phyloP scores from a whole-genome alignment of 2,329 filamentous ascomycete species.

The Rugonectria rugulosa region DNA sequence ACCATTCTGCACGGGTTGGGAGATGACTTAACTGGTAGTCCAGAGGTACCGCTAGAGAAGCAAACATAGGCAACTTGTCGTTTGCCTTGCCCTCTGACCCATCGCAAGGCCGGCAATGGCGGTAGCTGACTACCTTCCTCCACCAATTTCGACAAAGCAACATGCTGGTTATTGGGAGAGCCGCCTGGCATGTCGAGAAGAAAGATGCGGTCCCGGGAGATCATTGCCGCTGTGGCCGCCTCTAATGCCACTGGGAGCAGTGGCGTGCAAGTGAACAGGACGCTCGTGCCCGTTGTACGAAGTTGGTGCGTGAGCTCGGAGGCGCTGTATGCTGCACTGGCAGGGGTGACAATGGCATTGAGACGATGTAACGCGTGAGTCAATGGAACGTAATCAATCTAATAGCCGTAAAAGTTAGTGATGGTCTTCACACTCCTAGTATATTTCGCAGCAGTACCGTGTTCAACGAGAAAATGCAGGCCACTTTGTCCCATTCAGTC shows the following conservation, averaged over 20 bases:
- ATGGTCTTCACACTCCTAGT: too few relatives aligned
- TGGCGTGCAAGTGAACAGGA: constrained; percentile 74
- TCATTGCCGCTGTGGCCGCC: constrained; percentile 68
- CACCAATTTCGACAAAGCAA: constrained; percentile 72
- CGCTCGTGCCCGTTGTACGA: constrained; percentile 71
- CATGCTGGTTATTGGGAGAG: constrained; percentile 60
- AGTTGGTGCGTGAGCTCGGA: constrained; percentile 76
- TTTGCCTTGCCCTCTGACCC: constrained; percentile 70
- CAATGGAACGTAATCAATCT: constrained; percentile 78
- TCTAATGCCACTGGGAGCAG: constrained; percentile 69
- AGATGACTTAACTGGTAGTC: constrained; percentile 67
- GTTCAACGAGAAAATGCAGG: constrained; percentile 79
- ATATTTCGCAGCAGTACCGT: constrained; percentile 67
- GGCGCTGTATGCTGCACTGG: constrained; percentile 77
- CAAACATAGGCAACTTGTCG: constrained; percentile 78
- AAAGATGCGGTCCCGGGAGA: constrained; percentile 71
- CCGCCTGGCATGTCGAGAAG: constrained; percentile 71
- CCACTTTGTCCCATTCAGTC: constrained; percentile 82
- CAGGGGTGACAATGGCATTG: constrained; percentile 75
- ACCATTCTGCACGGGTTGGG: background rate
- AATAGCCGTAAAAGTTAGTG: background rate
- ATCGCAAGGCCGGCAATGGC: constrained; percentile 62
- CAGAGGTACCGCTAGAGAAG: constrained; percentile 83
- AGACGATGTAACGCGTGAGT: constrained; percentile 77
- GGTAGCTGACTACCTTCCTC: constrained; percentile 63